Conservation (phyloP, 192 early-diverging fungal genomes). For the Coemansia sp. region DNA sequence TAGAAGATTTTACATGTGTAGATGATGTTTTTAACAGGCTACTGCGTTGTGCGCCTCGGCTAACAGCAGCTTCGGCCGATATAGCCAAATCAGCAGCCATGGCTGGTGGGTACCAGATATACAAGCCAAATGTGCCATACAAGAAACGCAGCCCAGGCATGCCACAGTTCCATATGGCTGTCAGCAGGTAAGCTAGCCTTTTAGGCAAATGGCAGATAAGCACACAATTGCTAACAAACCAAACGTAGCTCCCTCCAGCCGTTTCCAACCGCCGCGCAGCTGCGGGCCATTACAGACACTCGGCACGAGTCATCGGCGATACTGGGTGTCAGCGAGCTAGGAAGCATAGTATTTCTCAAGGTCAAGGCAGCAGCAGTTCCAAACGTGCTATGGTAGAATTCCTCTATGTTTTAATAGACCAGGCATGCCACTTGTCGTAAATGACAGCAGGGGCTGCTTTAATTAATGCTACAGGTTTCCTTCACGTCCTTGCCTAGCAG, state of each 20-base stretch:
- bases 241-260: not conserved
- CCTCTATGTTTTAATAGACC: too few relatives aligned
- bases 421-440: too few relatives aligned
- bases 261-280: slow-evolving; percentile 8
- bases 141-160: slow-evolving; percentile 34
- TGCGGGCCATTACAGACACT: slow-evolving; percentile 5
- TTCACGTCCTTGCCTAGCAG: too few relatives aligned
- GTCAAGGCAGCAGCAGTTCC: slow-evolving; percentile 13
- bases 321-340: slow-evolving; percentile 32
- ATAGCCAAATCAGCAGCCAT: not conserved
- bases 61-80: not conserved
- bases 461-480: too few relatives aligned
- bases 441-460: too few relatives aligned
- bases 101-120: slow-evolving; percentile 14
- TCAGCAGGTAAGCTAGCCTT: slow-evolving; percentile 14
- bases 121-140: slow-evolving; percentile 29
- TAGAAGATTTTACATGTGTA: slow-evolving; percentile 7
- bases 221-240: not conserved
- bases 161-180: slow-evolving; percentile 28
- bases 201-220: not conserved
- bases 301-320: slow-evolving; percentile 16
- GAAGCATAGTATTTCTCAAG: slow-evolving; percentile 21
- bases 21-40: slow-evolving; percentile 17
- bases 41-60: slow-evolving; percentile 10
- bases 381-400: not conserved